phyloP scores from a whole-genome alignment of 2,329 filamentous ascomycete species.

The Tothia fuscella region DNA sequence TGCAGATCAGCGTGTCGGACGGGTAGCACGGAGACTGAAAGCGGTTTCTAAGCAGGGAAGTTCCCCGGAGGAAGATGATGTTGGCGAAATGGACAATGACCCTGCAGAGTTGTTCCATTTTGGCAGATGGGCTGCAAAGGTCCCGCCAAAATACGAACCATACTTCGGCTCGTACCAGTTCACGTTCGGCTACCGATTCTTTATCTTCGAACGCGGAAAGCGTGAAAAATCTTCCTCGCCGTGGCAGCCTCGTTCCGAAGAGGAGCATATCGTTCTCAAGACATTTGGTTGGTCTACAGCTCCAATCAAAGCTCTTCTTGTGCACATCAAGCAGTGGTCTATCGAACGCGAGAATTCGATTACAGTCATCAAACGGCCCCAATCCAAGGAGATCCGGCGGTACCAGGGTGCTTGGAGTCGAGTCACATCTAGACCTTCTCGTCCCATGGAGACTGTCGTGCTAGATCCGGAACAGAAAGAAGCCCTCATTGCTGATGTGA shows the following conservation, averaged over 20 bases:
- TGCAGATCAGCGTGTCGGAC: slow-evolving; percentile 27
- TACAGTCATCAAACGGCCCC: slow-evolving; percentile 36
- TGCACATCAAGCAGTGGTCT: slow-evolving; percentile 32
- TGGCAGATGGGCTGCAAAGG: slow-evolving; percentile 35
- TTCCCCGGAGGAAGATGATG: slow-evolving; percentile 22
- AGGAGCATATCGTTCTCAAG: slow-evolving; percentile 32
- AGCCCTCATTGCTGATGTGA: slow-evolving; percentile 57
- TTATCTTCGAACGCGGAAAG: slow-evolving; percentile 29
- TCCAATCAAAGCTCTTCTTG: slow-evolving; percentile 36
- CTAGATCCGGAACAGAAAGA: slow-evolving; percentile 56
- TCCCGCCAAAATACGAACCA: slow-evolving; percentile 38
- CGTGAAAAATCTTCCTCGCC: slow-evolving; percentile 14
- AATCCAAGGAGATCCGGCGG: slow-evolving; percentile 26
- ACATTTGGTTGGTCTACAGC: slow-evolving; percentile 36
- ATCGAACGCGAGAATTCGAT: slow-evolving; percentile 29
- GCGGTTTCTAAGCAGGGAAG: slow-evolving; percentile 28
- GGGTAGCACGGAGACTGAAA: slow-evolving; percentile 25
- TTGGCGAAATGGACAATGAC: slow-evolving; percentile 25
- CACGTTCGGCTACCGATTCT: slow-evolving; percentile 27
- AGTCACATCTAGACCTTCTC: slow-evolving; percentile 44
- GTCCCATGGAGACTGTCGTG: slow-evolving; percentile 65
- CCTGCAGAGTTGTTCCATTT: slow-evolving; percentile 36
- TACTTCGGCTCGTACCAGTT: slow-evolving; percentile 35
- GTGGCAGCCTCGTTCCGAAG: slow-evolving; percentile 19
- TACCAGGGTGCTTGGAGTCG: slow-evolving; percentile 29